Percentiles rank a stretch among this genome's conserved stretches.
phyloP scores from a whole-genome alignment of 805 yeast species.

The Wickerhamomyces pijperi region DNA sequence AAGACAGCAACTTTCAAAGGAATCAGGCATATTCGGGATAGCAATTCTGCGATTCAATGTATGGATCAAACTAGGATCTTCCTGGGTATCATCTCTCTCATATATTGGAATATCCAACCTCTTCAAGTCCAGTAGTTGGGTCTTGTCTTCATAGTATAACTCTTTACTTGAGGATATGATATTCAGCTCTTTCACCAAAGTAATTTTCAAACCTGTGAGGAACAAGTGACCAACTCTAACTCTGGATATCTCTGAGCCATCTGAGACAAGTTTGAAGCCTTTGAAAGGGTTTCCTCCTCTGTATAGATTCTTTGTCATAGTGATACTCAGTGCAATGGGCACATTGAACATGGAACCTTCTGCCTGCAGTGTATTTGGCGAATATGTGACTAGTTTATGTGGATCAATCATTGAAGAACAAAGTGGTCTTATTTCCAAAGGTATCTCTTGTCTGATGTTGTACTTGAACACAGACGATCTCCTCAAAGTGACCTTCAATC shows the following conservation, averaged over 20 bases:
- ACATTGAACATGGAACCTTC: background rate
- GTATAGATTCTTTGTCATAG: background rate
- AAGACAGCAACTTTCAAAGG: background rate
- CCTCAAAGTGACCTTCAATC: background rate
- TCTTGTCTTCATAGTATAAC: background rate
- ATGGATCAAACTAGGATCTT: background rate
- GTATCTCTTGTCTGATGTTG: background rate
- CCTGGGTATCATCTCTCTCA: background rate
- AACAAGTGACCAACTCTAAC: background rate
- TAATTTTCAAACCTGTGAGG: background rate
- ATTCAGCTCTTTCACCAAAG: background rate
- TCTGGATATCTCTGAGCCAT: background rate
- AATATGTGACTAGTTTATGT: background rate
- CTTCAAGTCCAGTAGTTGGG: too few relatives aligned
- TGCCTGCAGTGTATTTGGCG: background rate
- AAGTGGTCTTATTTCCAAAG: background rate
- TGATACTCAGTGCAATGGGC: background rate
- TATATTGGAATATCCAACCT: background rate
- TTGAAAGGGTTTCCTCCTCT: background rate
- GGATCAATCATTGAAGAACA: background rate
- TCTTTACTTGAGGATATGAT: background rate
- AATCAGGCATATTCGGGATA: background rate
- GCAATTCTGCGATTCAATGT: background rate
- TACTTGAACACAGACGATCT: background rate
- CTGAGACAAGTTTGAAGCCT: background rate